Conservation (phyloP, 2,329 filamentous ascomycete species). For the Verticillium albo-atrum region DNA sequence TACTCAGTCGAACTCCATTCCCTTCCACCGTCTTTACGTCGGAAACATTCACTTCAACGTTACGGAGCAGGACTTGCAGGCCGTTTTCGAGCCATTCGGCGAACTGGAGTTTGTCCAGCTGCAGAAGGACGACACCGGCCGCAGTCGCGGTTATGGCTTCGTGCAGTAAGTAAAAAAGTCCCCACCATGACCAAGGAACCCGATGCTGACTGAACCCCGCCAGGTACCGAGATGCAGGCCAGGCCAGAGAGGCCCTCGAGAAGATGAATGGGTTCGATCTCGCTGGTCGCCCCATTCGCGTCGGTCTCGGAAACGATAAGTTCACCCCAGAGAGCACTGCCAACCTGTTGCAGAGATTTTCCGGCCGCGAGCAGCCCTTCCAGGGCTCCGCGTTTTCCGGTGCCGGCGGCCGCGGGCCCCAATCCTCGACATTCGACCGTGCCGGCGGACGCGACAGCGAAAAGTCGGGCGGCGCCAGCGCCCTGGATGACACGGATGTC, state of each 20-base stretch:
- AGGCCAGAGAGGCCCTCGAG: slow-evolving; percentile 91
- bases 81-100: slow-evolving; percentile 96
- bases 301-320: slow-evolving; percentile 99
- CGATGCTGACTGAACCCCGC: background rate
- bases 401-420: slow-evolving; percentile 78
- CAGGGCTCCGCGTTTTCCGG: slow-evolving; percentile 92
- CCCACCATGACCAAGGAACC: background rate
- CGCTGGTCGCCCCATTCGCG: slow-evolving; percentile 92
- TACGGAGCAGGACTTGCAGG: slow-evolving; percentile 90
- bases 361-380: slow-evolving; percentile 71
- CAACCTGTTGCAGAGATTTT: slow-evolving; percentile 87
- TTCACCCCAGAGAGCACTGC: slow-evolving; percentile 97
- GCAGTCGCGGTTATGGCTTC: slow-evolving; percentile 95
- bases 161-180: slow-evolving; percentile 73
- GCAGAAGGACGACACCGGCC: slow-evolving; percentile 89
- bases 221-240: slow-evolving; percentile 83
- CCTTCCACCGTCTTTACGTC: slow-evolving; percentile 97
- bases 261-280: slow-evolving; percentile 99
- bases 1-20: slow-evolving; percentile 75
- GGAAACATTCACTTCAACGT: slow-evolving; percentile 99
- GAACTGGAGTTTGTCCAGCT: slow-evolving; percentile 96
- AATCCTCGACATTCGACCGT: slow-evolving; percentile 85
- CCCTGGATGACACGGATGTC: slow-evolving; percentile 95
- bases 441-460: slow-evolving; percentile 84
- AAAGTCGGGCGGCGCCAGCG: slow-evolving; percentile 87